Conservation (phyloP, 495 filamentous ascomycete species). For the Penicillium flavigenum region DNA sequence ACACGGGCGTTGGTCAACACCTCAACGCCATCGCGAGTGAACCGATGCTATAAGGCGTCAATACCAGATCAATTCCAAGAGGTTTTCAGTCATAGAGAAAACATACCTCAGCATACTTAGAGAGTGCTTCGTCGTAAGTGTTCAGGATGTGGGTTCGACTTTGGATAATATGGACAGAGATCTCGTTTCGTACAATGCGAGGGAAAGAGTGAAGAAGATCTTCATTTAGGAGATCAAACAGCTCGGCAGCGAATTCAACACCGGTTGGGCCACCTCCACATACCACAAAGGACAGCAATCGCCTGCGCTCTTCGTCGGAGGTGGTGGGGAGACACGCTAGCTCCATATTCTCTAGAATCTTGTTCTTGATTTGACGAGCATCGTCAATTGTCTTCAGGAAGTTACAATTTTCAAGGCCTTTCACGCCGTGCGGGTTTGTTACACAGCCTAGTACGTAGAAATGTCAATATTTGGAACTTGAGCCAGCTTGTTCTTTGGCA, state of each 20-base stretch:
- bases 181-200: constrained; percentile 86
- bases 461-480: constrained; percentile 4
- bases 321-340: constrained; percentile 91
- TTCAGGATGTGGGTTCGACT: constrained; percentile 93
- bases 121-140: constrained; percentile 95
- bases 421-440: constrained; percentile 93
- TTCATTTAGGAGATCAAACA: constrained; percentile 95
- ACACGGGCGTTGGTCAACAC: constrained; percentile 91
- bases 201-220: constrained; percentile 84
- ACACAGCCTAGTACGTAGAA: constrained; percentile 61
- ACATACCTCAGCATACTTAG: constrained; percentile 79
- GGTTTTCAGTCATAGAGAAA: background rate
- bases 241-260: constrained; percentile 95
- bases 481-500: background rate
- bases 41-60: constrained; percentile 51
- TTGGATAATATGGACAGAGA: constrained; percentile 96
- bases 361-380: constrained; percentile 82
- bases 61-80: constrained; percentile 16
- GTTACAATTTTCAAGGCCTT: constrained; percentile 90
- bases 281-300: constrained; percentile 90
- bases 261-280: constrained; percentile 95
- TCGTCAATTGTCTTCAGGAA: constrained; percentile 94
- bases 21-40: constrained; percentile 85
- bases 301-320: constrained; percentile 79
- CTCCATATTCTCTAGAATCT: constrained; percentile 90